Evolutionary conservation across 2,329 filamentous ascomycete species (phyloP), one percentile per base, ranked within the genome.

Genomic region (Cercospora beticola): DNA sequence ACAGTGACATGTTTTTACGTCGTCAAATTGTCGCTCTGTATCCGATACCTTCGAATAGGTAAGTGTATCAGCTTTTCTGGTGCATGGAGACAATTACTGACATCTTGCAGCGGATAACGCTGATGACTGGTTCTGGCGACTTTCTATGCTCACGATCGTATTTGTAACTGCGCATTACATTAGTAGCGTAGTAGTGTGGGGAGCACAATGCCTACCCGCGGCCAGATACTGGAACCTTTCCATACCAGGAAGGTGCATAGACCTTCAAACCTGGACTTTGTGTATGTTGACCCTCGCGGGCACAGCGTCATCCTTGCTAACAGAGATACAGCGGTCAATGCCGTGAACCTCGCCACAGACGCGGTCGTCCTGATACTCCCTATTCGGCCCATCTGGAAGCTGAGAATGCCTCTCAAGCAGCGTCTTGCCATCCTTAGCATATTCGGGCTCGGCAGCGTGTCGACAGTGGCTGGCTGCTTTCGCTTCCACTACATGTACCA

Each of bases 31-130:
- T 64, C 62, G 2, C 28, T 64, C 5, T 64, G 62, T 8, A 56
- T 64, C 23, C 62, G 62, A n/a, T 64, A 64, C 21, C 46, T 64
- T 21, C 62, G 62, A 64, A 64, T 64, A 56, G 62, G 61, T 56
- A 56, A 6, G 46, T 14, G 2, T 12, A 8, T n/a, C 46, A 14
- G 5, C 8, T 40, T 28, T 43, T 18, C 21, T 58, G 6, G 5
- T 28, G 12, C 49, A 16, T 6, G 23, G 14, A 16, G 26, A 31
- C n/a, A 36, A 16, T 8, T 5, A 33, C 62, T 64, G 28, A 64
- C 62, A 23, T 23, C n/a, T 23, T 12, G 9, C 46, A 64, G 62
- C 49, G 46, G 46, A 56, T n/a, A 31, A 64, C 23, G 18, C 46
- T 1, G 46, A 33, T 9, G 49, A 64, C 18, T 33, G 62, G 49